Evolutionary conservation across 108 stramenopile genomes (phyloP).

Genomic region (Ochromonas danica): DNA sequence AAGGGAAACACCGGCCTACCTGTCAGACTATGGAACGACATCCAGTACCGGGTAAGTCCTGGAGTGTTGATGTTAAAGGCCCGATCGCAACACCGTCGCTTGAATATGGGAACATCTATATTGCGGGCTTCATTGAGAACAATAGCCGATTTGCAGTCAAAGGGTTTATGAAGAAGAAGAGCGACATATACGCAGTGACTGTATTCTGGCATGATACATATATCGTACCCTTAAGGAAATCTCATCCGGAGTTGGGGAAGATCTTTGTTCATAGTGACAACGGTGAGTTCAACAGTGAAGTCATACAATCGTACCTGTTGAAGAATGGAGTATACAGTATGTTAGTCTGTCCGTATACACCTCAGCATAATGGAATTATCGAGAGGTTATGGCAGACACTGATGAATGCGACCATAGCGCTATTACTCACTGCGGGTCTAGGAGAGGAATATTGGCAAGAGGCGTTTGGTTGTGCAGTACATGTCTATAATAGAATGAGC

Average conservation of each 20-base stretch:
- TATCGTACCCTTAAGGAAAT: background rate
- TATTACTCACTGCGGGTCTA: background rate
- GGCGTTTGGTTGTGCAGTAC: background rate
- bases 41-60: background rate
- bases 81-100: background rate
- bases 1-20: background rate
- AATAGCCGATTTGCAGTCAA: background rate
- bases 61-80: background rate
- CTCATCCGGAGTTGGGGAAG: background rate
- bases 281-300: constrained; percentile 2
- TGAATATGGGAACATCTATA: constrained; percentile 6
- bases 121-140: background rate
- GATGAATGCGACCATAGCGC: background rate
- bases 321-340: background rate
- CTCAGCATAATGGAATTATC: constrained; percentile 5
- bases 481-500: constrained; percentile 1
- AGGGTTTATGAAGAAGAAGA: background rate
- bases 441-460: background rate
- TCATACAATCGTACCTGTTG: background rate
- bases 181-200: background rate
- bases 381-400: constrained; percentile 7
- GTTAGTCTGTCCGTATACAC: background rate
- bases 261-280: constrained; percentile 1
- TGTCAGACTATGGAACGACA: background rate
- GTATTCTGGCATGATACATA: background rate